Percentiles rank a stretch among this genome's conserved stretches.
phyloP scores from a whole-genome alignment of 2,329 filamentous ascomycete genomes.

The Hymenoscyphus scutula region DNA sequence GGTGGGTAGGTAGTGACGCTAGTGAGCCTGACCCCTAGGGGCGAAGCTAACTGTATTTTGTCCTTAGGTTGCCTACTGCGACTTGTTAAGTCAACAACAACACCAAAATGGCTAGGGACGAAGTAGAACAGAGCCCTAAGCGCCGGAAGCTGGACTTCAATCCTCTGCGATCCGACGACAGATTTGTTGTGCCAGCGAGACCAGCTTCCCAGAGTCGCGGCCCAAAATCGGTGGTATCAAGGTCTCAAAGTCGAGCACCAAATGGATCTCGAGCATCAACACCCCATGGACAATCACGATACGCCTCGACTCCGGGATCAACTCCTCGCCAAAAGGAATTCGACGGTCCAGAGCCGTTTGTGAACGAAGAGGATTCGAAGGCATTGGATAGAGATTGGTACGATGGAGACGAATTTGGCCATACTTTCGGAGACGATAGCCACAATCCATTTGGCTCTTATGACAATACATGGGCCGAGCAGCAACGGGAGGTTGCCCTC shows the following conservation, averaged over 20 bases:
- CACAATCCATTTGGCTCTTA: conserved; percentile 87
- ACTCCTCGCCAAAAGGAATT: conserved; percentile 55
- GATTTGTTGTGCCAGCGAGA: conserved; percentile 45
- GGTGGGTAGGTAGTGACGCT: conserved; percentile 3
- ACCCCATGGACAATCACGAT: conserved; percentile 35
- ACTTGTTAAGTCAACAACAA: not conserved
- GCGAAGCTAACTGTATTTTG: not conserved
- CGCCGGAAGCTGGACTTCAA: conserved; percentile 64
- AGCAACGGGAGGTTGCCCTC: conserved; percentile 70
- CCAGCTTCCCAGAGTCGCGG: conserved; percentile 28
- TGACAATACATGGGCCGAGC: conserved; percentile 66
- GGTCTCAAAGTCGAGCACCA: conserved; percentile 38
- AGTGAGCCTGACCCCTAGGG: not conserved
- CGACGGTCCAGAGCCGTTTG: conserved; percentile 59
- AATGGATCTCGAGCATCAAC: conserved; percentile 34
- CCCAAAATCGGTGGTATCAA: conserved; percentile 28
- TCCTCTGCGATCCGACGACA: conserved; percentile 51
- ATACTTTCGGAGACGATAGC: conserved; percentile 85
- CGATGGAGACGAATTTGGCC: conserved; percentile 76
- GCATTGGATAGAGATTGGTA: conserved; percentile 93
- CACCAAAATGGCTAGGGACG: conserved; percentile 40
- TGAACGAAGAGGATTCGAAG: conserved; percentile 66
- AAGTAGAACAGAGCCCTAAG: conserved; percentile 52
- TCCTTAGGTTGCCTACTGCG: not conserved
- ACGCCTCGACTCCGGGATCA: conserved; percentile 34